phyloP scores from a whole-genome alignment of 441 rosid species.

The Capsella rubella region DNA sequence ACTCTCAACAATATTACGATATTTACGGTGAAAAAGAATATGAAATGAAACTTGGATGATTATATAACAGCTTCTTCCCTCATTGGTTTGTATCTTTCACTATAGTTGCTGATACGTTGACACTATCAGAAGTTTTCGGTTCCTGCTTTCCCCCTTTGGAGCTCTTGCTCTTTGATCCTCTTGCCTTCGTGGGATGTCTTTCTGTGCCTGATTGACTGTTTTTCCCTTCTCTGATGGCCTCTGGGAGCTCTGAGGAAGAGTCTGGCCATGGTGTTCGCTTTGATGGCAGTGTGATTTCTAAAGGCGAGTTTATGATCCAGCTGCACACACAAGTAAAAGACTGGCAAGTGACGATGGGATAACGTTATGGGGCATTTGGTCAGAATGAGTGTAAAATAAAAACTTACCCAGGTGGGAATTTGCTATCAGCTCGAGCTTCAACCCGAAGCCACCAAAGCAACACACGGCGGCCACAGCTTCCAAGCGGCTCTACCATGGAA shows the following conservation, averaged over 20 bases:
- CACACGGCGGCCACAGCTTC: slow-evolving; percentile 91
- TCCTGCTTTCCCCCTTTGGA: slow-evolving; percentile 18
- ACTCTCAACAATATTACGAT: neutral
- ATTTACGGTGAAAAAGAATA: slow-evolving; percentile 29
- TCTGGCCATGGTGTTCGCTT: slow-evolving; percentile 90
- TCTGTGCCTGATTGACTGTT: neutral
- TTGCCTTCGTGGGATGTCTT: slow-evolving; percentile 47
- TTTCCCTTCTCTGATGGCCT: slow-evolving; percentile 47
- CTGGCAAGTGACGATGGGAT: neutral
- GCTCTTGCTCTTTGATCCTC: slow-evolving; percentile 65
- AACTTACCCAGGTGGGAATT: slow-evolving; percentile 90
- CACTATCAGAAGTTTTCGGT: slow-evolving; percentile 13
- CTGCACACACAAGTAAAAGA: slow-evolving; percentile 36
- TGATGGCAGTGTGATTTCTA: slow-evolving; percentile 83
- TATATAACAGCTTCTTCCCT: slow-evolving; percentile 47
- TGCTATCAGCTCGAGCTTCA: slow-evolving; percentile 98
- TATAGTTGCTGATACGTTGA: slow-evolving; percentile 18
- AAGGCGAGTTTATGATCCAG: slow-evolving; percentile 89
- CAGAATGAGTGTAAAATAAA: slow-evolving; percentile 13
- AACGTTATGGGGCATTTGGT: neutral
- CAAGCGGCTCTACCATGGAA: slow-evolving; percentile 88
- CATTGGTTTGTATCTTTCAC: slow-evolving; percentile 46
- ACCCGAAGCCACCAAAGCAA: slow-evolving; percentile 99
- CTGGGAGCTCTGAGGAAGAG: slow-evolving; percentile 74
- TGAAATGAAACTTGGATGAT: slow-evolving; percentile 21